Base-by-base conservation (phyloP, 495 filamentous ascomycete genomes). In the Tuber melanosporum region DNA sequence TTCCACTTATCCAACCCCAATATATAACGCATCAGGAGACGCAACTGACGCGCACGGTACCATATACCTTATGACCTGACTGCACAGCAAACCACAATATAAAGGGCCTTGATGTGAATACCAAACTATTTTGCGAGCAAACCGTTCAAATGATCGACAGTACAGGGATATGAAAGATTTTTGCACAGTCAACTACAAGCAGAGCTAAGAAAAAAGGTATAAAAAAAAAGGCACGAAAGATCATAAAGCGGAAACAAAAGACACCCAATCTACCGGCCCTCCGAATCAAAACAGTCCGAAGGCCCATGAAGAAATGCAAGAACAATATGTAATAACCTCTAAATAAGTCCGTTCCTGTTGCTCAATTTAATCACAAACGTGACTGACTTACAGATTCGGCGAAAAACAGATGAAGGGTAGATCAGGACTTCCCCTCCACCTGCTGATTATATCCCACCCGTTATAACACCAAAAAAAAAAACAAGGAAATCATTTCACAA, bases 191-290 rank as follows among this genome's bases (percentile, higher is more conserved):
- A 62, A 62, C 52, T 66, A 66, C 57, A 66, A 66, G 12, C 57
- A 66, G 32, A 66, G 32, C 57, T 32, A 36, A 6, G 57, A 26
- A 17, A 17, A 36, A 46, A 49, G n/a, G 71, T 73, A 79, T 69
- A 47, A 78, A 79, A 79, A 79, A 79, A 78, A 71, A 73, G 52
- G 15, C 75, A 26, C 19, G 20, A 74, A 74, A 46, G 52, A 71
- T 74, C 75, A 71, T 69, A 39, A 66, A 73, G 62, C 71, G 77
- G 46, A 41, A 36, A 36, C 45, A 70, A 70, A 76, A 41, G 47
- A 73, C 19, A 70, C 62, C 71, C 71, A 66, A 71, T 74, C 44
- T 46, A 62, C 41, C 22, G 20, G 20, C 45, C 0, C 32, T 62
- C 52, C 74, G 36, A 57, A 41, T 42, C 71, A 71, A 46, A 46